Conservation (phyloP, 306 rosid species). For the Acacia acuminata region DNA sequence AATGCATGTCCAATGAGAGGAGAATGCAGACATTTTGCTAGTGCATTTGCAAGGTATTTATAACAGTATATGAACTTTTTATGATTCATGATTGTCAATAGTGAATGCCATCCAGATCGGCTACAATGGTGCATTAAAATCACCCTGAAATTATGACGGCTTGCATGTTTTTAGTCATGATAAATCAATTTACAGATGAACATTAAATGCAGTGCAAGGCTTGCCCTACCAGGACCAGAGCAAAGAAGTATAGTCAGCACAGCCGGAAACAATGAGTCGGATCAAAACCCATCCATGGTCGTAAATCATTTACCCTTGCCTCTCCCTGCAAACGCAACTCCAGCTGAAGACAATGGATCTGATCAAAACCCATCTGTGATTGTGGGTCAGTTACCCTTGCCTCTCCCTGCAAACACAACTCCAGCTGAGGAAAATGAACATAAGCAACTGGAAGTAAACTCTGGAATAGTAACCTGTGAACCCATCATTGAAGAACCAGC, state of each 20-base stretch:
- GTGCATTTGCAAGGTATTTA: conserved; percentile 94
- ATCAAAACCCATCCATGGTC: conserved; percentile 40
- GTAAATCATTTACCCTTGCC: conserved; percentile 52
- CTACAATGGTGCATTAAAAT: conserved; percentile 4
- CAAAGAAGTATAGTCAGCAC: conserved; percentile 65
- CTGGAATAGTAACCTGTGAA: conserved; percentile 49
- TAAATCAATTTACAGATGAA: conserved; percentile 38
- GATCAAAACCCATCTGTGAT: conserved; percentile 40
- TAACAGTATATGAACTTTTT: neutral
- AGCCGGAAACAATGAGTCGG: conserved; percentile 43
- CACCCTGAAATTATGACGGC: conserved; percentile 25
- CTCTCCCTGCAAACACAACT: conserved; percentile 51
- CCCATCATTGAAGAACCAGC: conserved; percentile 98
- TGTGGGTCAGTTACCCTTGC: conserved; percentile 50
- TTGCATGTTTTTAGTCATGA: conserved; percentile 25
- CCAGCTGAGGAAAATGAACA: conserved; percentile 50
- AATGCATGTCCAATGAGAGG: conserved; percentile 99
- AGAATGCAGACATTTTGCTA: conserved; percentile 98
- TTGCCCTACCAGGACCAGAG: conserved; percentile 94
- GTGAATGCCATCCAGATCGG: conserved; percentile 7
- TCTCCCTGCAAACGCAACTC: conserved; percentile 46
- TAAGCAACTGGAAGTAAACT: conserved; percentile 40
- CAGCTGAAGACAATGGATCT: conserved; percentile 46
- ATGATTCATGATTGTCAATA: neutral
- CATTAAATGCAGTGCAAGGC: conserved; percentile 84